phyloP scores from a whole-genome alignment of 1,284 basidiomycete genomes.

The Ceratobasidium sp. region DNA sequence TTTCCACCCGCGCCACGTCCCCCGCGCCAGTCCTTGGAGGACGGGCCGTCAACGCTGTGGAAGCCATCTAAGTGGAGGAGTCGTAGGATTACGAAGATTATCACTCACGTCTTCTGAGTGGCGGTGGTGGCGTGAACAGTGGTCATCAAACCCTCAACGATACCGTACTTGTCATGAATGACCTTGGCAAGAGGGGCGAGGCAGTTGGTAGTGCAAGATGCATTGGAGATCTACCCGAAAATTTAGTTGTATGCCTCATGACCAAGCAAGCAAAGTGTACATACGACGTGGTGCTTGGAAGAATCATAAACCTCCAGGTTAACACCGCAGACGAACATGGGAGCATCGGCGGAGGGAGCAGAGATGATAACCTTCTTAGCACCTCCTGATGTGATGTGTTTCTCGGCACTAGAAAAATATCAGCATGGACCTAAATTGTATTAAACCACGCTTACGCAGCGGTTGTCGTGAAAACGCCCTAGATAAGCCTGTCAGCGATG shows the following conservation, averaged over 20 bases:
- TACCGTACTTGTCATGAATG: slow-evolving; percentile 96
- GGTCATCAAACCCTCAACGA: slow-evolving; percentile 98
- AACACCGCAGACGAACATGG: slow-evolving; percentile 97
- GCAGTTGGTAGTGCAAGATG: slow-evolving; percentile 99
- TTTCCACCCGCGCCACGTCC: slow-evolving; percentile 97
- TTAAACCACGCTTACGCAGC: slow-evolving; percentile 70
- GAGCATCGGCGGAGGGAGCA: slow-evolving; percentile 97
- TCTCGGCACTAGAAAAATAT: slow-evolving; percentile 76
- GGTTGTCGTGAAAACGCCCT: slow-evolving; percentile 98
- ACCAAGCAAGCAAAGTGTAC: slow-evolving; percentile 56
- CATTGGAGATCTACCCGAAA: slow-evolving; percentile 87
- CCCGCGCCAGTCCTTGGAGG: slow-evolving; percentile 95
- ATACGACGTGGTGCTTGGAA: slow-evolving; percentile 83
- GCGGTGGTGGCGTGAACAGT: slow-evolving; percentile 98
- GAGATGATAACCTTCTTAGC: slow-evolving; percentile 99
- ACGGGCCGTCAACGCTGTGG: slow-evolving; percentile 95
- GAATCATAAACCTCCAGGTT: slow-evolving; percentile 96
- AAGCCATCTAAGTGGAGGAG: background rate
- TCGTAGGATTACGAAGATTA: background rate
- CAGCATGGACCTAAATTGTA: slow-evolving; percentile 39
- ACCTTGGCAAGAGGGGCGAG: slow-evolving; percentile 99
- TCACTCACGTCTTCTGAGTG: slow-evolving; percentile 80
- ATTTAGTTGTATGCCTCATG: slow-evolving; percentile 13
- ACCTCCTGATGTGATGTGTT: slow-evolving; percentile 94
- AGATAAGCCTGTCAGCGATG: slow-evolving; percentile 21